Percentiles rank a stretch among this genome's conserved stretches.
Conservation (phyloP, 345 rosid genomes). For the thale cress (Arabidopsis thaliana) region DNA sequence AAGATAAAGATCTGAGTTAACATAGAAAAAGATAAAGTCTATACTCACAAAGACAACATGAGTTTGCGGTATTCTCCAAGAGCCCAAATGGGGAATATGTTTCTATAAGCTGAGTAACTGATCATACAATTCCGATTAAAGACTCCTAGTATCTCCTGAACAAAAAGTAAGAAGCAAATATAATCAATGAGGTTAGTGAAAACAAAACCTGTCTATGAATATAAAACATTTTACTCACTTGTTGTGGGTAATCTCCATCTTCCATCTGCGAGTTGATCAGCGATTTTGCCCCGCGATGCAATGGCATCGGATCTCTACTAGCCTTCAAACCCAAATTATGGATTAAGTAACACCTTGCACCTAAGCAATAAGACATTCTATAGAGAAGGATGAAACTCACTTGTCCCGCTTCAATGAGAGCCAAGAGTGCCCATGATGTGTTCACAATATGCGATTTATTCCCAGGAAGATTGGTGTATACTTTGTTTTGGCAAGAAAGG, state of each 20-base stretch:
- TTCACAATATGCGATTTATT: constrained; percentile 59
- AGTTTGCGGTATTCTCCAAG: constrained; percentile 58
- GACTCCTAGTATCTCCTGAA: constrained; percentile 69
- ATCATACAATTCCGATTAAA: constrained; percentile 73
- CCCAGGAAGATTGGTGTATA: constrained; percentile 56
- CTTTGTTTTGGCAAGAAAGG: constrained; percentile 63
- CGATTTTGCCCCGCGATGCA: constrained; percentile 60
- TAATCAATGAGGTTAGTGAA: neutral
- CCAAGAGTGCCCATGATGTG: constrained; percentile 77
- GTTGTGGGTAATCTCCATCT: constrained; percentile 76
- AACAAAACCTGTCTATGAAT: neutral
- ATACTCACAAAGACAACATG: neutral
- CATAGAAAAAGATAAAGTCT: neutral
- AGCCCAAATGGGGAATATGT: constrained; percentile 74
- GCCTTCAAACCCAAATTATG: constrained; percentile 39
- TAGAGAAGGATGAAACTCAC: constrained; percentile 30
- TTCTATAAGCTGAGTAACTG: constrained; percentile 62
- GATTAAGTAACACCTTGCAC: neutral
- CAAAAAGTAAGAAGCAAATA: neutral
- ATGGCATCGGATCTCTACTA: constrained; percentile 58
- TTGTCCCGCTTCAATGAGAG: constrained; percentile 74
- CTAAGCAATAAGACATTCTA: neutral
- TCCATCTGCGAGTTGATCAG: constrained; percentile 61
- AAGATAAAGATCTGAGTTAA: too few relatives aligned
- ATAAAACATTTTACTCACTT: constrained; percentile 45